A percentile compares a stretch with the other conserved stretches of the same genome.
Conservation (phyloP, 352 stramenopile species). For the Pythium phragmiticola region DNA sequence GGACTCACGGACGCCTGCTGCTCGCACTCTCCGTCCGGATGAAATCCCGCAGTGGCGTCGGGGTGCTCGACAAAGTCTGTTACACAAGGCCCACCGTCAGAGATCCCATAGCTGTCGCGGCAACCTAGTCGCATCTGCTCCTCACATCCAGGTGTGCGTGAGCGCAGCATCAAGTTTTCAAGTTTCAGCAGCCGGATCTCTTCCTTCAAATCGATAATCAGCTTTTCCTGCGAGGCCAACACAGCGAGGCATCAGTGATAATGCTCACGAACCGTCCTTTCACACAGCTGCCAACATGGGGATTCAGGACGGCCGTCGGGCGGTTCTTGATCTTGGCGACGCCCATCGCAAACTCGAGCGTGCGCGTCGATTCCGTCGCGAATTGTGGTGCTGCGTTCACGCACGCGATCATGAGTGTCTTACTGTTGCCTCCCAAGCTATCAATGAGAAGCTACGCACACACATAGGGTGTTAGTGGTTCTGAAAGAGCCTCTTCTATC, state of each 20-base stretch:
- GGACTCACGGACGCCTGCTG: slow-evolving; percentile 15
- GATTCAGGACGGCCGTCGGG: slow-evolving; percentile 58
- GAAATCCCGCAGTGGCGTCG: slow-evolving; percentile 18
- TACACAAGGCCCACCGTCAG: not conserved
- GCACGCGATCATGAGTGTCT: slow-evolving; percentile 80
- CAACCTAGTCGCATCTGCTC: not conserved
- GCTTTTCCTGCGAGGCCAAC: slow-evolving; percentile 43
- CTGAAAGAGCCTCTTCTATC: too few species aligned
- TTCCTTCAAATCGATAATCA: slow-evolving; percentile 66
- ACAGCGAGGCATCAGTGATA: not conserved
- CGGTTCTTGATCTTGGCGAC: slow-evolving; percentile 80
- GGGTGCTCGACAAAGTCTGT: slow-evolving; percentile 55
- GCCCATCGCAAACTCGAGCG: slow-evolving; percentile 78
- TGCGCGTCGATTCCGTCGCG: slow-evolving; percentile 57
- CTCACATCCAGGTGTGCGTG: slow-evolving; percentile 61
- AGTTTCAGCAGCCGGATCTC: slow-evolving; percentile 65
- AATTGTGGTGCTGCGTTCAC: slow-evolving; percentile 62
- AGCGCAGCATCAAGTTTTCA: slow-evolving; percentile 72
- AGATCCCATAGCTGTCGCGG: not conserved
- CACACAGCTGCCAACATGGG: slow-evolving; percentile 37
- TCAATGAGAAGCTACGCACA: slow-evolving; percentile 54
- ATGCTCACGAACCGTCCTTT: not conserved
- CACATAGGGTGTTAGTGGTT: not conserved
- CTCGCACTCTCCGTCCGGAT: not conserved
- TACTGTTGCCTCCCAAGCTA: slow-evolving; percentile 69